Percentiles rank a stretch among this genome's conserved stretches.
These are phyloP conservation scores for Glycine latifolia DNA, from an alignment of 306 rosid genomes.

Conservation along the genomic window DNA sequence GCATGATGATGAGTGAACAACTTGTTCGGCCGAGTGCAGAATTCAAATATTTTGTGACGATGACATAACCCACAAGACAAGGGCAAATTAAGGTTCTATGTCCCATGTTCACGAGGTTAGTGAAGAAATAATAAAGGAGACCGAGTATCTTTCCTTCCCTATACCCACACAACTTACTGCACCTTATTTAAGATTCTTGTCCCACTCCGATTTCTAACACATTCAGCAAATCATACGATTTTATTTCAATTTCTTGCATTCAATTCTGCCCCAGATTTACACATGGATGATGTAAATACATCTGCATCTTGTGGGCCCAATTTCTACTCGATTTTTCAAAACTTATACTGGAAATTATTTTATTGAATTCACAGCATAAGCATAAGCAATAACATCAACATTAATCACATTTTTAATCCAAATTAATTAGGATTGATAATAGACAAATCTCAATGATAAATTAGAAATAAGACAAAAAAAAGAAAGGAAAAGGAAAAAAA, in stretches of 20 bases:
- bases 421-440: too few species aligned
- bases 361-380: neutral
- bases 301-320: slow-evolving; percentile 37
- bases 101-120: slow-evolving; percentile 59
- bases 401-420: too few species aligned
- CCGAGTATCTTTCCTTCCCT: slow-evolving; percentile 43
- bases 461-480: too few species aligned
- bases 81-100: slow-evolving; percentile 41
- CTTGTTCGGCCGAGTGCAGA: neutral
- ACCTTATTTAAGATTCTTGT: slow-evolving; percentile 54
- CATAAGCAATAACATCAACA: too few species aligned
- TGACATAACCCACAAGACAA: slow-evolving; percentile 40
- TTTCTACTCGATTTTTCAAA: too few species aligned
- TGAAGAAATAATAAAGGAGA: slow-evolving; percentile 51
- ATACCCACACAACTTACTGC: slow-evolving; percentile 41
- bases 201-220: slow-evolving; percentile 28
- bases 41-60: slow-evolving; percentile 29
- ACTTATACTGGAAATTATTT: too few species aligned
- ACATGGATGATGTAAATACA: slow-evolving; percentile 50
- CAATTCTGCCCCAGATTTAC: slow-evolving; percentile 47
- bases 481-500: too few species aligned
- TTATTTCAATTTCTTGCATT: slow-evolving; percentile 44
- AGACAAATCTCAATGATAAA: too few species aligned
- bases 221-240: slow-evolving; percentile 27
- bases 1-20: neutral